Base-by-base conservation (phyloP, 768 basidiomycete genomes). In the Russula olivacea region DNA sequence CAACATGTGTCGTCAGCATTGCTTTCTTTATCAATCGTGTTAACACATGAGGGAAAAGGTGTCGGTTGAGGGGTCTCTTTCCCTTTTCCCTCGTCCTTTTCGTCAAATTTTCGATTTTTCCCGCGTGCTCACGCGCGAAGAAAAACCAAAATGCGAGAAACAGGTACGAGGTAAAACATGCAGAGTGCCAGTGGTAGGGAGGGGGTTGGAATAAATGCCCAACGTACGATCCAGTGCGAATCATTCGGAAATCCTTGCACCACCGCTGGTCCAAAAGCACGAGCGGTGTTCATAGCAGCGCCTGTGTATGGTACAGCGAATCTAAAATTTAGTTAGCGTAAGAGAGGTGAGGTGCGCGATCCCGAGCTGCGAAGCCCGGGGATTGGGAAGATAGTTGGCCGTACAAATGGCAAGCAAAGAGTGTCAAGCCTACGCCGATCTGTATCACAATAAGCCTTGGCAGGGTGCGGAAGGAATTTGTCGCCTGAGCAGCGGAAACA, bases 221-320 rank as follows among this genome's bases (percentile, higher is more conserved):
- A 40, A 75, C 82, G 38, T 72, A 86, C 86, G 63, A 87, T 78
- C 87, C 85, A 88, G 45, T 88, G 87, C 5, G 75, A 61, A 23
- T 71, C 65, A 53, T 73, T 68, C 14, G 79, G 76, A 68, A 88
- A 88, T 21, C 83, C 81, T n/a, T 81, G 79, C 41, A 88, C 76
- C 3, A 82, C 84, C 4, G 88, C 84, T 2, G 88, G 87, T 3
- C 87, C 87, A 71, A 88, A 88, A 0, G 87, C 71, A 59, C 87
- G 80, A 14, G 87, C 87, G 6, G 84, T 81, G 68, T 89, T 89
- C 81, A 86, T 84, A 21, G 77, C 77, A 4, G 83, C 86, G 7
- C 86, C 85, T 0, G 86, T 88, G 69, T 82, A 88, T 61, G 75
- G 79, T 7, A 83, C 80, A 0, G 82, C 80, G 66, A 81, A 86